Evolutionary conservation across 192 early-diverging fungal species (phyloP).

Genomic region (Phycomyces nitens): DNA sequence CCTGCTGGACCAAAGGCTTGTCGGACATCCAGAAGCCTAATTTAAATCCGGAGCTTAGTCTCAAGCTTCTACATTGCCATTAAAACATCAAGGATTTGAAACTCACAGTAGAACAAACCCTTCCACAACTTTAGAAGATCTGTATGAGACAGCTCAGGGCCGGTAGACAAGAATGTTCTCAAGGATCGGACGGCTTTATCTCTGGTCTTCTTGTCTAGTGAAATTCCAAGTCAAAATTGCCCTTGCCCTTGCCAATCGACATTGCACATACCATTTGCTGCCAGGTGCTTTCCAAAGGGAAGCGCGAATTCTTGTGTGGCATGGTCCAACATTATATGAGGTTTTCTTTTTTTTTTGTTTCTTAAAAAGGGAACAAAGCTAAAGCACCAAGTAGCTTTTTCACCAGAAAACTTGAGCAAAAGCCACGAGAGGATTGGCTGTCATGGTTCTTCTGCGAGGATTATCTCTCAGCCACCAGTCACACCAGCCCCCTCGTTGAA

Average conservation of each 20-base stretch:
- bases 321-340: not conserved
- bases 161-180: conserved; percentile 48
- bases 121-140: conserved; percentile 88
- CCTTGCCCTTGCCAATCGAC: not conserved
- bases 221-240: not conserved
- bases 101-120: conserved; percentile 87
- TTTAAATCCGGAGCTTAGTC: too few species aligned
- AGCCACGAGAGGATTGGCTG: too few species aligned
- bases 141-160: conserved; percentile 50
- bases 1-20: conserved; percentile 88
- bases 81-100: too few species aligned
- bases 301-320: conserved; percentile 18
- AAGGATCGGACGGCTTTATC: conserved; percentile 69
- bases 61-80: too few species aligned
- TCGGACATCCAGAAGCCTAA: conserved; percentile 95
- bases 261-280: conserved; percentile 56
- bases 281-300: conserved; percentile 65
- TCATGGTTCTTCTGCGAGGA: too few species aligned
- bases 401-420: too few species aligned
- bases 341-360: not conserved
- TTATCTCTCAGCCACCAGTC: too few species aligned
- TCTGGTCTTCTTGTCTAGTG: conserved; percentile 65
- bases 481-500: too few species aligned
- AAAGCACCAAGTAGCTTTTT: too few species aligned
- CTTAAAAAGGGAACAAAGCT: not conserved